Evolutionary conservation across 768 basidiomycete genomes (phyloP), one percentile per base, ranked within the genome.

Genomic region (Russula compacta): DNA sequence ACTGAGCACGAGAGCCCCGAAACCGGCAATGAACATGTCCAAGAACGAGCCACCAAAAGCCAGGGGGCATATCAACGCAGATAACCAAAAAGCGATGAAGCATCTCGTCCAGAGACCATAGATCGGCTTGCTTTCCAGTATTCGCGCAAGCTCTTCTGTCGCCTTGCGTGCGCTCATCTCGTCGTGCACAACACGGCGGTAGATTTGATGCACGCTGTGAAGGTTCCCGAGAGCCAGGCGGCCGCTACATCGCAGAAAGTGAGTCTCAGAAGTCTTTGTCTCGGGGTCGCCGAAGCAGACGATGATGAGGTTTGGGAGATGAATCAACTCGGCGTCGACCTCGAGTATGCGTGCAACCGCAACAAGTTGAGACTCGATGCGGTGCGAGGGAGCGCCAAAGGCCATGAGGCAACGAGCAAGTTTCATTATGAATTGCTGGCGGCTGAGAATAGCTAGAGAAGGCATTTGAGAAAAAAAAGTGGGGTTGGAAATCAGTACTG

Each of bases 321-420:
- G 88, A 43, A 95, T 87, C 70, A 94, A 95, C 70, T 95, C 91
- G 48, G 92, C 91, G 71, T 92, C 85, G 57, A 97, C 83, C 68
- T 94, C 92, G 17, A 98, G 84, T 55, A 94, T 92, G 15, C 85
- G 81, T 0, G 94, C 91, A 8, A 91, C 91, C 10, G 93, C 88
- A 36, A 87, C 79, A 42, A 98, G 83, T 71, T 97, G 94, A 2
- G 92, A 87, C 73, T 95, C 93, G 61, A 98, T 89, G 36, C 95
- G 84, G 74, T 98, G 95, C 24, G 91, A 92, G 0, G 93, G 92
- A 17, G 93, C 91, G 5, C 93, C 92, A 69, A 90, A 95, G 12
- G 85, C 85, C 89, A 98, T 94, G 43, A 97, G 77, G 17, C 90
- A 85, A 62, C 86, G 82, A 15, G 92, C 91, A 32, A 97, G 81